Percentiles rank a stretch among this genome's conserved stretches.
Conservation (phyloP, 345 rosid genomes). For the Eucalyptus microcorys region DNA sequence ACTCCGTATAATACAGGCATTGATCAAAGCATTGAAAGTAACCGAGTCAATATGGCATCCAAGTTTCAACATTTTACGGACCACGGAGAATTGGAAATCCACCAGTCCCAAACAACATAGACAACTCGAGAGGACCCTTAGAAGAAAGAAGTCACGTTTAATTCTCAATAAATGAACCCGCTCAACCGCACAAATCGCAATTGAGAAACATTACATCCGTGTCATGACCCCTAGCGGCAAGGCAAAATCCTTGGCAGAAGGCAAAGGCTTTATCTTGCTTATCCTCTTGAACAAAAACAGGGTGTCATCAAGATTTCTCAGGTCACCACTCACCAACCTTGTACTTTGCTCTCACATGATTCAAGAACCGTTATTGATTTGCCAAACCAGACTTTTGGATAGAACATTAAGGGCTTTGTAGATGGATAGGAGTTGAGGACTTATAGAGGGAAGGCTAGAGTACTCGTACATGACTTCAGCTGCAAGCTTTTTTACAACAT, state of each 20-base stretch:
- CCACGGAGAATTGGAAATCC: no score
- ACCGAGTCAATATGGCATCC: neutral
- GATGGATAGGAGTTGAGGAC: neutral
- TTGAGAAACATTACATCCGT: neutral
- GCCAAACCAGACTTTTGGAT: no score
- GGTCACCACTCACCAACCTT: neutral
- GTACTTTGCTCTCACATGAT: neutral
- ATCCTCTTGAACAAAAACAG: neutral
- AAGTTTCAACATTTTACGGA: neutral
- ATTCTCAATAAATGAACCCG: neutral
- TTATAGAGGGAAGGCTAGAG: neutral
- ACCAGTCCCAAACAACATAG: neutral
- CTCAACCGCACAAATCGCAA: neutral
- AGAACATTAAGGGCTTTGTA: no score
- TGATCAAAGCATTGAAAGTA: neutral
- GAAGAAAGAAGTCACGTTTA: neutral
- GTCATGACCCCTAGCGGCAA: neutral
- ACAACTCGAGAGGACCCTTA: neutral
- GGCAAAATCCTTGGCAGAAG: neutral
- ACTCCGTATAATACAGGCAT: neutral
- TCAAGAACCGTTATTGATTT: no score
- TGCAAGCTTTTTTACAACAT: neutral
- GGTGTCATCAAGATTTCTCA: neutral
- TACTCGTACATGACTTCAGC: neutral
- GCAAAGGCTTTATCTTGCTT: neutral